Evolutionary conservation across 2,329 filamentous ascomycete genomes (phyloP).

Genomic region (Fusarium agapanthi): DNA sequence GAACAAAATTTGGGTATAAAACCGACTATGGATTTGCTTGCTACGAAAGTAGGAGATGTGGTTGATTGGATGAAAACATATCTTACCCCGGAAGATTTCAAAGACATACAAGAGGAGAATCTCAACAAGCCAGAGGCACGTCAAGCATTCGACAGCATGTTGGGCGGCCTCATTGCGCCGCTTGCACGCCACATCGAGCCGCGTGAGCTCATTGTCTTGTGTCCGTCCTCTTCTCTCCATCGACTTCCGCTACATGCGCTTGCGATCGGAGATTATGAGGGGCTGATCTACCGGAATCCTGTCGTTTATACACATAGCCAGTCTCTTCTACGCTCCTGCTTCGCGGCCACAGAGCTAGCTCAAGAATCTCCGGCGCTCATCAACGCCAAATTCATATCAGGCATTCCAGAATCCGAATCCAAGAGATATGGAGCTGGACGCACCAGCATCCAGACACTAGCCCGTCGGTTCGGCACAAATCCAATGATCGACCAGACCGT

Average conservation of each 20-base stretch:
- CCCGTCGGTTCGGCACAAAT: not conserved
- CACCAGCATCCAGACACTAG: not conserved
- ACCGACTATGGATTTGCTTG: not conserved
- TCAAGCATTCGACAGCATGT: not conserved
- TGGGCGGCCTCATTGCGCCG: not conserved
- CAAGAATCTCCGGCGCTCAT: accelerated
- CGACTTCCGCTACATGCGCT: not conserved
- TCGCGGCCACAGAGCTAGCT: not conserved
- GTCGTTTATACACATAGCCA: not conserved
- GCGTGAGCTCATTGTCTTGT: not conserved
- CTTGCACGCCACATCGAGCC: not conserved
- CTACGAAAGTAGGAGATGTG: not conserved
- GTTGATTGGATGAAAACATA: not conserved
- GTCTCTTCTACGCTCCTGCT: not conserved
- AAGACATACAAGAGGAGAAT: not conserved
- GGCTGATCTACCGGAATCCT: not conserved
- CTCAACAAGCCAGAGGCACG: not conserved
- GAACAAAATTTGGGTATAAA: not conserved
- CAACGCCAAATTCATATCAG: not conserved
- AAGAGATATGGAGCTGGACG: not conserved
- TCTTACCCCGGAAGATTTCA: not conserved
- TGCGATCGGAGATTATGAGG: accelerated
- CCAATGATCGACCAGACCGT: not conserved
- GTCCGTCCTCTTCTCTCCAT: not conserved
- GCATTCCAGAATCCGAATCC: not conserved